Evolutionary conservation across 2,329 filamentous ascomycete species (phyloP).

Genomic region (Drechslerella coelobrocha): DNA sequence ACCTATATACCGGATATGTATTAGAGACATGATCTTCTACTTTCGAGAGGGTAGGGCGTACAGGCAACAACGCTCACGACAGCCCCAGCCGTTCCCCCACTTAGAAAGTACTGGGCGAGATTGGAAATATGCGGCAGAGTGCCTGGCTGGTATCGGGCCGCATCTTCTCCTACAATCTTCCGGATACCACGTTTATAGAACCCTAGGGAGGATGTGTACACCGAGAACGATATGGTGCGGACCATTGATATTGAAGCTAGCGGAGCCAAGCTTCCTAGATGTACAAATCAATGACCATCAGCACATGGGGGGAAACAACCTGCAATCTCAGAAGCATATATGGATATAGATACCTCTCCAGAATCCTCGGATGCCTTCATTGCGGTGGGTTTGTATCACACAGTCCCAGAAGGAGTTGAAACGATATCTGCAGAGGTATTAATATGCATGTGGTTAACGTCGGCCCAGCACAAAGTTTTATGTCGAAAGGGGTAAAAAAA

Average conservation of each 20-base stretch:
- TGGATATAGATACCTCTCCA: slow-evolving; percentile 71
- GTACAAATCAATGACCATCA: slow-evolving; percentile 2
- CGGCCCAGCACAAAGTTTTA: slow-evolving; percentile 29
- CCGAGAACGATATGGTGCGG: slow-evolving; percentile 77
- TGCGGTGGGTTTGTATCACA: slow-evolving; percentile 75
- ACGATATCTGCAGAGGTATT: slow-evolving; percentile 65
- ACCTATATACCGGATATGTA: slow-evolving; percentile 63
- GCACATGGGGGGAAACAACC: slow-evolving; percentile 52
- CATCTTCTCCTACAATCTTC: slow-evolving; percentile 40
- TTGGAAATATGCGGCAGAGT: slow-evolving; percentile 72
- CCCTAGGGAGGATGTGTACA: slow-evolving; percentile 66
- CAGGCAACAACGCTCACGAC: slow-evolving; percentile 81
- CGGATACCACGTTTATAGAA: slow-evolving; percentile 45
- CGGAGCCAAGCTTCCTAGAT: slow-evolving; percentile 75
- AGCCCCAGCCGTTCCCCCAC: slow-evolving; percentile 75
- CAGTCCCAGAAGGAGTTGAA: slow-evolving; percentile 77
- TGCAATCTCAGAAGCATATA: slow-evolving; percentile 27
- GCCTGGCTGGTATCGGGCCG: slow-evolving; percentile 43
- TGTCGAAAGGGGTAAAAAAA: too few species aligned
- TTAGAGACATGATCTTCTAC: slow-evolving; percentile 9
- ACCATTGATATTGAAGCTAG: slow-evolving; percentile 79
- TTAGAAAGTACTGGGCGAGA: slow-evolving; percentile 53
- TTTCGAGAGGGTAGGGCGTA: slow-evolving; percentile 56
- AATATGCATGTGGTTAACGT: slow-evolving; percentile 38
- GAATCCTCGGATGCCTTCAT: slow-evolving; percentile 76